Conservation (phyloP, 1,139 yeast species). For the Barnettozyma hawaiiensis region DNA sequence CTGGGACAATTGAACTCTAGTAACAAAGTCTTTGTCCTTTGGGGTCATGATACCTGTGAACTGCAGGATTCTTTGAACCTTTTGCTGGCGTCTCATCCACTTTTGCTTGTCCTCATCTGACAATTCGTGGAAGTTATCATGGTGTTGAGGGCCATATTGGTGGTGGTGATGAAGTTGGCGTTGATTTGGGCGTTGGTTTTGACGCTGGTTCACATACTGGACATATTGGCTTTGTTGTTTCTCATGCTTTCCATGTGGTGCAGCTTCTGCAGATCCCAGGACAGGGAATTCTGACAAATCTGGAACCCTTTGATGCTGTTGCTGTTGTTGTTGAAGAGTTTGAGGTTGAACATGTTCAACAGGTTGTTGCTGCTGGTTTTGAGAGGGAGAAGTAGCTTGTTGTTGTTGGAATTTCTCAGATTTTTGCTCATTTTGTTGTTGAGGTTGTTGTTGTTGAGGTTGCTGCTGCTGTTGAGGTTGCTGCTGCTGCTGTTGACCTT, state of each 20-base stretch:
- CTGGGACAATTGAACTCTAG: constrained; percentile 90
- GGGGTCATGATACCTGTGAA: constrained; percentile 96
- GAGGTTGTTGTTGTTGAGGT: constrained; percentile 15
- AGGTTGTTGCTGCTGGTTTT: constrained; percentile 14
- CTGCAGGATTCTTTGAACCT: constrained; percentile 71
- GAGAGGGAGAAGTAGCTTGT: constrained; percentile 1
- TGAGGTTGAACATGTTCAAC: constrained; percentile 11
- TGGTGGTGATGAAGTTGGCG: constrained; percentile 25
- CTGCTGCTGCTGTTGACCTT: constrained; percentile 15
- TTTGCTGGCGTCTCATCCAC: constrained; percentile 66
- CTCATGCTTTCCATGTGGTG: constrained; percentile 9
- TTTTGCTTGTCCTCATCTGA: constrained; percentile 50
- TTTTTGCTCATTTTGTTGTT: background rate
- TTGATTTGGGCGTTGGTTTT: constrained; percentile 20
- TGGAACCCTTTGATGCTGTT: constrained; percentile 9
- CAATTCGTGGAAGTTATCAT: constrained; percentile 29
- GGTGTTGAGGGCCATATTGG: constrained; percentile 27
- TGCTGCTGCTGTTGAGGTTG: constrained; percentile 18
- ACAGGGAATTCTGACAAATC: constrained; percentile 20
- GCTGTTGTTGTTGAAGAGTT: constrained; percentile 10
- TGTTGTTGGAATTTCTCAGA: constrained; percentile 7
- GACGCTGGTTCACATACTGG: constrained; percentile 12
- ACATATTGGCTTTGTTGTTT: constrained; percentile 14
- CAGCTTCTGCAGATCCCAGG: constrained; percentile 32
- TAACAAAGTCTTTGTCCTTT: constrained; percentile 91